Base-by-base conservation (phyloP, 345 rosid species). In the Euphorbia pulcherrima region DNA sequence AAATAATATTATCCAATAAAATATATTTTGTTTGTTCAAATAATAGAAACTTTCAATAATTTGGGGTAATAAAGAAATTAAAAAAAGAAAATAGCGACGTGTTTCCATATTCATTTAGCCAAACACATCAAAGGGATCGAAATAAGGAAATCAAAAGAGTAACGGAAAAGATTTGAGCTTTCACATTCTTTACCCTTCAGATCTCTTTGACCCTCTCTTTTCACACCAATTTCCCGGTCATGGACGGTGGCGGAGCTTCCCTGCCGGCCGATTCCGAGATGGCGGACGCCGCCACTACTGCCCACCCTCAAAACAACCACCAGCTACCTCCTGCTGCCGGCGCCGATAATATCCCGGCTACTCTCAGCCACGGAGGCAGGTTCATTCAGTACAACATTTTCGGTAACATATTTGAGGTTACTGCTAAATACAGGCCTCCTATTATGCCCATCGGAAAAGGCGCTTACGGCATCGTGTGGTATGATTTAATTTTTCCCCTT, bases 391-490 rank as follows among this genome's bases (percentile, higher is more conserved):
- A 95, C 68, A 90, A 95, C 74, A 95, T 95, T 12, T 90, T 90
- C 68, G 99, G 99, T 12, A 92, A 95, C 82, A 86, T 95, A 60
- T 95, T 95, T 40, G 97, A 90, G 80, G 99, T 95, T 74, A 95
- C 99, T 6, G 89, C 94, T 48, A 95, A 95, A 85, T 95, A 95
- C 69, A 88, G 82, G 81, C 97, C 97, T 62, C 99, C 99, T 51
- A 94, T 95, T 73, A 75, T 95, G 96, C 97, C 99, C 56, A 92
- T 95, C 80, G 99, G 99, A 64, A 95, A 95, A 48, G 99, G 99
- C 35, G 99, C 99, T 14, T 95, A 92, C 65, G 99, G 99, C 73
- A 90, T 95, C 86, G 99, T 95, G 72, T 95, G 99, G 99, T 95
- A 77, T 52, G 21, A 57, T 39, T 46, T 60, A 33, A 26, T 6